phyloP scores from a whole-genome alignment of 1,139 yeast species.

The Taiozyma sp. region DNA sequence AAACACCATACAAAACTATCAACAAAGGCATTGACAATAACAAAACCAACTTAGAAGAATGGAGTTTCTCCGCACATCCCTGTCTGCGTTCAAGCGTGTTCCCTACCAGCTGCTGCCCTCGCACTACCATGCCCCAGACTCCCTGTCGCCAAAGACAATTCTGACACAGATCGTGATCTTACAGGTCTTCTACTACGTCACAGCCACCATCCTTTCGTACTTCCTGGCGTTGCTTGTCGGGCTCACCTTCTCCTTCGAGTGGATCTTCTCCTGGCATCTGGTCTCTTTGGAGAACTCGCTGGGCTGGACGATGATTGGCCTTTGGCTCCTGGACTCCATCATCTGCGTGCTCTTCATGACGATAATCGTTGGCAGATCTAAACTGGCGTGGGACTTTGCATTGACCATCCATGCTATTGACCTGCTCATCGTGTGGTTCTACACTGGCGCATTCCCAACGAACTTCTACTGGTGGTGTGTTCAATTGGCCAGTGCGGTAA shows the following conservation, averaged over 20 bases:
- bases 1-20: not conserved
- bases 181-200: conserved; percentile 60
- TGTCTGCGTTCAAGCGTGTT: not conserved
- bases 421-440: conserved; percentile 61
- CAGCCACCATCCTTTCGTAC: conserved; percentile 54
- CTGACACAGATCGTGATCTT: conserved; percentile 53
- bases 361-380: conserved; percentile 83
- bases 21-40: not conserved
- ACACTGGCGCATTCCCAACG: conserved; percentile 60
- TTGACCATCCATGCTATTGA: conserved; percentile 81
- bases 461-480: conserved; percentile 81
- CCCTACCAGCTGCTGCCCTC: not conserved
- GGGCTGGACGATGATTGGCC: conserved; percentile 64
- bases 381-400: conserved; percentile 94
- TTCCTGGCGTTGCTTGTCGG: conserved; percentile 56
- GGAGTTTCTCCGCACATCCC: not conserved
- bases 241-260: conserved; percentile 51
- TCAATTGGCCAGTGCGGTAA: conserved; percentile 59
- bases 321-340: conserved; percentile 80
- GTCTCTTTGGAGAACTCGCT: conserved; percentile 71
- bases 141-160: conserved; percentile 36
- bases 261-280: conserved; percentile 82
- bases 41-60: not conserved
- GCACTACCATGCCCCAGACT: conserved; percentile 3
- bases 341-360: conserved; percentile 79